Evolutionary conservation across 2,329 filamentous ascomycete genomes (phyloP).

Genomic region (Epicoccum nigrum): DNA sequence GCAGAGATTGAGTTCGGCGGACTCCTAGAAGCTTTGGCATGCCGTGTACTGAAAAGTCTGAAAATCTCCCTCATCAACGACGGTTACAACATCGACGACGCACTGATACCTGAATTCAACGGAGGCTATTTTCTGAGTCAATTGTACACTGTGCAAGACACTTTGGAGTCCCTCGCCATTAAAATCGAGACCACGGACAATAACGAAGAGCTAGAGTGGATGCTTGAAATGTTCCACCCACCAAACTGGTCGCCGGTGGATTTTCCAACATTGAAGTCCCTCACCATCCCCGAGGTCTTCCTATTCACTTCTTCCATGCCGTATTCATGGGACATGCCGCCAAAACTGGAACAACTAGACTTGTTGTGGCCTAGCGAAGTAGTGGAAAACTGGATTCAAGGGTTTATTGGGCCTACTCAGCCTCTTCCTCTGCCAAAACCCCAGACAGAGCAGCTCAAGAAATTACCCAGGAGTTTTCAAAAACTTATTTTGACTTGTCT

Average conservation of each 20-base stretch:
- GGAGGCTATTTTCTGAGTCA: slow-evolving; percentile 26
- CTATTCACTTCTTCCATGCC: slow-evolving; percentile 5
- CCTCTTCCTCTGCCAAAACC: background rate
- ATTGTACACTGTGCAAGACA: slow-evolving; percentile 14
- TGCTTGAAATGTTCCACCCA: slow-evolving; percentile 17
- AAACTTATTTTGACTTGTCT: slow-evolving; percentile 23
- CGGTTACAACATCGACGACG: slow-evolving; percentile 22
- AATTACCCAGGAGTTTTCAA: background rate
- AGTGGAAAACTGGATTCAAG: slow-evolving; percentile 16
- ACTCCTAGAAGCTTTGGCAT: slow-evolving; percentile 30
- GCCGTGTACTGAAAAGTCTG: slow-evolving; percentile 18
- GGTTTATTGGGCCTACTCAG: slow-evolving; percentile 5
- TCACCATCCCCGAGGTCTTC: slow-evolving; percentile 26
- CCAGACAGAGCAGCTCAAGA: background rate
- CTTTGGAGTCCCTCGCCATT: slow-evolving; percentile 20
- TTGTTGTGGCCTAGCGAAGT: slow-evolving; percentile 21
- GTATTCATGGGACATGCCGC: slow-evolving; percentile 19
- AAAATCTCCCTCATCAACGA: slow-evolving; percentile 26
- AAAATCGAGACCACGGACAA: slow-evolving; percentile 21
- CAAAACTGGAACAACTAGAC: slow-evolving; percentile 22
- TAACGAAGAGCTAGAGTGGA: slow-evolving; percentile 20
- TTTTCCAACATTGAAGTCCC: slow-evolving; percentile 17
- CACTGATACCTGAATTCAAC: slow-evolving; percentile 17
- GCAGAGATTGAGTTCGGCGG: slow-evolving; percentile 23
- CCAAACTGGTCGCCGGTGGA: slow-evolving; percentile 15